These are phyloP conservation scores for Colletotrichum chlorophyti DNA, from an alignment of 2,329 filamentous ascomycete genomes.

Conservation along the genomic window DNA sequence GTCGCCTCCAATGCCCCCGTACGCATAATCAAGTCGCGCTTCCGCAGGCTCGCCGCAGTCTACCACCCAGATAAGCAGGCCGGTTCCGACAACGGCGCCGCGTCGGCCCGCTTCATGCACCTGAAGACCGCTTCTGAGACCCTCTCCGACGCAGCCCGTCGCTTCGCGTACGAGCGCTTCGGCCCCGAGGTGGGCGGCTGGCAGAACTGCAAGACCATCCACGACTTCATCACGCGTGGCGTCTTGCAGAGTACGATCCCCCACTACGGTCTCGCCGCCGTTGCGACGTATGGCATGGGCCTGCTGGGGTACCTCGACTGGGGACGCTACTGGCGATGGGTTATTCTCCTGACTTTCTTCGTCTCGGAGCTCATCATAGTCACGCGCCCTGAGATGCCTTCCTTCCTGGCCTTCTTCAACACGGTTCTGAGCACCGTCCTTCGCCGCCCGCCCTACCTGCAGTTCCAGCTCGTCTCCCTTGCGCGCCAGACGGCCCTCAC, in stretches of 20 bases:
- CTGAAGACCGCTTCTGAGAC: conserved; percentile 86
- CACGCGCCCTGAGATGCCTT: conserved; percentile 60
- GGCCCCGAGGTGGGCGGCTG: conserved; percentile 75
- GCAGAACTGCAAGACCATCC: conserved; percentile 70
- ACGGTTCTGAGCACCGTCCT: conserved; percentile 46
- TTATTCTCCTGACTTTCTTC: conserved; percentile 59
- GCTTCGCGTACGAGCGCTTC: conserved; percentile 91
- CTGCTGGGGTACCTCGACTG: conserved; percentile 72
- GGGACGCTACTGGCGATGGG: conserved; percentile 71
- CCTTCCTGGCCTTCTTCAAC: conserved; percentile 51
- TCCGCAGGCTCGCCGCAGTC: conserved; percentile 75
- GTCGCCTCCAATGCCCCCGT: conserved; percentile 68
- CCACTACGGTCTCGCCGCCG: conserved; percentile 66
- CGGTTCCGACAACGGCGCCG: conserved; percentile 42
- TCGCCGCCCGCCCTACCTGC: conserved; percentile 70
- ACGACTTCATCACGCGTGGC: conserved; percentile 76
- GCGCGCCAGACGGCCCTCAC: conserved; percentile 80
- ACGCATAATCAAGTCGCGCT: conserved; percentile 80
- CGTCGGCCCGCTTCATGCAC: conserved; percentile 71
- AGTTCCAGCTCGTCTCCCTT: conserved; percentile 83
- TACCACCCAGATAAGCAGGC: conserved; percentile 86
- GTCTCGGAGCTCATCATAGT: conserved; percentile 64
- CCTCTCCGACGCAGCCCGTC: conserved; percentile 74
- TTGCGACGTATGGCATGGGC: conserved; percentile 66
- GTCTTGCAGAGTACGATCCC: conserved; percentile 62